Evolutionary conservation across 768 basidiomycete species (phyloP).

Genomic region (Mycena belliarum): DNA sequence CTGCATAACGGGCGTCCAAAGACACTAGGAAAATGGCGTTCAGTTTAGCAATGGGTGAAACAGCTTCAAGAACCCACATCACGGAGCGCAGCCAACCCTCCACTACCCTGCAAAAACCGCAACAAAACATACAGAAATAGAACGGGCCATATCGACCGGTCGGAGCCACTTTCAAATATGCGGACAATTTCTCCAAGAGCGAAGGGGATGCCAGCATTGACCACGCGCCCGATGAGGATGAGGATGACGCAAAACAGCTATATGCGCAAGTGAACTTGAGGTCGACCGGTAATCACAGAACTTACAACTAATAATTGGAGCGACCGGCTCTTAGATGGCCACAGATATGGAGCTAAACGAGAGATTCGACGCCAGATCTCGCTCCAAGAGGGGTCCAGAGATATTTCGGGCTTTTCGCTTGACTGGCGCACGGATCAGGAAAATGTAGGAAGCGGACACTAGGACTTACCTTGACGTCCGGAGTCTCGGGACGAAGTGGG

Average conservation of each 20-base stretch:
- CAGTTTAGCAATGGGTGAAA: not conserved
- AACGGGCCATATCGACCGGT: conserved; percentile 64
- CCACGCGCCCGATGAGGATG: conserved; percentile 71
- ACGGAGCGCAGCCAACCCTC: conserved; percentile 71
- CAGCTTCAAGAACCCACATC: conserved; percentile 40
- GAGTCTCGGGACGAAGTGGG: conserved; percentile 42
- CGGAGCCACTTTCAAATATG: conserved; percentile 49
- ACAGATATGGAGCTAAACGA: conserved; percentile 76
- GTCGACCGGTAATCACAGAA: conserved; percentile 12
- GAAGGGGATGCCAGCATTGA: conserved; percentile 73
- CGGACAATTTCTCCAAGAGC: conserved; percentile 66
- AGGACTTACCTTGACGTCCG: conserved; percentile 39
- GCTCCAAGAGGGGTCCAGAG: conserved; percentile 67
- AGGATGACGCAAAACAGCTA: conserved; percentile 70
- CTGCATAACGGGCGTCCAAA: conserved; percentile 91
- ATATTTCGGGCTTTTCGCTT: conserved; percentile 50
- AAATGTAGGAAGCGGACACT: not conserved
- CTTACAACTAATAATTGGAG: conserved; percentile 73
- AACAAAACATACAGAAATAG: conserved; percentile 69
- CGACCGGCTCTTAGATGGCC: conserved; percentile 68
- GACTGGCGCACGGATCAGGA: conserved; percentile 27
- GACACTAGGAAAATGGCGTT: conserved; percentile 41
- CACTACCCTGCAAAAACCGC: conserved; percentile 74
- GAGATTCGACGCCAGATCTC: conserved; percentile 68
- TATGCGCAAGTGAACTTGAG: not conserved